Evolutionary conservation across 192 early-diverging fungal genomes (phyloP).

Genomic region (Backusella morwellensis): DNA sequence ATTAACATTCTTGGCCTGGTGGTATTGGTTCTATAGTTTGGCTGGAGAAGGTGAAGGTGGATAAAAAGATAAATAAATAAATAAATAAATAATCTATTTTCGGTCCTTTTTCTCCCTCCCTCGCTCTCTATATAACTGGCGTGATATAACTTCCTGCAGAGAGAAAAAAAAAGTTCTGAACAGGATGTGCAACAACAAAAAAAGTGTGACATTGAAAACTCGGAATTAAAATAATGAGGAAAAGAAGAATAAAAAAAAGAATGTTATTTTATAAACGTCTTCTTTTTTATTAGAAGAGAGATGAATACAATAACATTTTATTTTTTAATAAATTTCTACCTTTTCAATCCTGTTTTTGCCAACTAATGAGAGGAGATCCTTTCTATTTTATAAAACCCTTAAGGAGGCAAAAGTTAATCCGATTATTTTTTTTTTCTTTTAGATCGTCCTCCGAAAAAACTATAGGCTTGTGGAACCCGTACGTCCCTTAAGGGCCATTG

Average conservation of each 20-base stretch:
- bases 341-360: background rate
- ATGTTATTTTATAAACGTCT: background rate
- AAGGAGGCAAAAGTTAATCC: background rate
- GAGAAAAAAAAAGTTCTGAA: background rate
- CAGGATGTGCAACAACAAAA: background rate
- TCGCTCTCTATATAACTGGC: background rate
- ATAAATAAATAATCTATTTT: background rate
- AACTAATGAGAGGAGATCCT: background rate
- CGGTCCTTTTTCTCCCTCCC: background rate
- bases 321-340: background rate
- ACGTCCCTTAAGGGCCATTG: background rate
- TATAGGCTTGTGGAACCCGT: background rate
- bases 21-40: slow-evolving; percentile 35
- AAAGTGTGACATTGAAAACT: background rate
- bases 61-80: slow-evolving; percentile 42
- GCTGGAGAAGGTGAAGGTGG: slow-evolving; percentile 27
- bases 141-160: background rate
- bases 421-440: background rate
- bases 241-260: background rate
- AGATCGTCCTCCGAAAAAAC: background rate
- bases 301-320: background rate
- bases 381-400: background rate
- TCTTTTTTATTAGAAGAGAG: background rate
- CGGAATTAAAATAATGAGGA: background rate
- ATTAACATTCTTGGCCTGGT: slow-evolving; percentile 41